Evolutionary conservation across 768 basidiomycete genomes (phyloP).

Genomic region (Coprinellus aureogranulatus): DNA sequence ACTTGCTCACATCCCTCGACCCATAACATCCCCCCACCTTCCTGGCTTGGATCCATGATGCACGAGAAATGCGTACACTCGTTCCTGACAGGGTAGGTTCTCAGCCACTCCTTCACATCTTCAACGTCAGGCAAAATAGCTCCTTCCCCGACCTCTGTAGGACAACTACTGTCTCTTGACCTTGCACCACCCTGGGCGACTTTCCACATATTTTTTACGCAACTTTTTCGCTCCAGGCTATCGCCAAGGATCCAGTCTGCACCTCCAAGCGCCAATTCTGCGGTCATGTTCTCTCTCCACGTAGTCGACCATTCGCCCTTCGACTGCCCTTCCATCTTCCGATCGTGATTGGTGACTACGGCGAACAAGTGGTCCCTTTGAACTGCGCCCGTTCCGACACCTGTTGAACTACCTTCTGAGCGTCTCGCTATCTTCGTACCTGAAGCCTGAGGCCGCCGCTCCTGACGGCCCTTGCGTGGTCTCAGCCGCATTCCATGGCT

Average conservation of each 20-base stretch:
- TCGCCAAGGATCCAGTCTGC: conserved; percentile 26
- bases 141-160: conserved; percentile 4
- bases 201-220: conserved; percentile 34
- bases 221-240: conserved; percentile 33
- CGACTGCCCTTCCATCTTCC: conserved; percentile 22
- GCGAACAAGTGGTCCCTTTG: too few species aligned
- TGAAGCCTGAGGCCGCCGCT: conserved; percentile 12
- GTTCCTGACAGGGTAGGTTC: conserved; percentile 32
- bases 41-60: conserved; percentile 35
- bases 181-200: conserved; percentile 17
- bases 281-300: conserved; percentile 10
- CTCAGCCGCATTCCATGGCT: background rate
- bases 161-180: conserved; percentile 12
- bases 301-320: conserved; percentile 18
- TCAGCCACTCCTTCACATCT: conserved; percentile 30
- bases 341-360: conserved; percentile 34
- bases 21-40: conserved; percentile 36
- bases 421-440: conserved; percentile 24
- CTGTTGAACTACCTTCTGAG: too few species aligned
- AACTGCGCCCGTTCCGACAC: too few species aligned
- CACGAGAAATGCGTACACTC: conserved; percentile 37
- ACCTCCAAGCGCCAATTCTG: conserved; percentile 4
- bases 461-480: background rate
- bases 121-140: conserved; percentile 13
- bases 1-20: conserved; percentile 23